phyloP scores from a whole-genome alignment of 2,329 filamentous ascomycete species.

The Westerdykella sp. region DNA sequence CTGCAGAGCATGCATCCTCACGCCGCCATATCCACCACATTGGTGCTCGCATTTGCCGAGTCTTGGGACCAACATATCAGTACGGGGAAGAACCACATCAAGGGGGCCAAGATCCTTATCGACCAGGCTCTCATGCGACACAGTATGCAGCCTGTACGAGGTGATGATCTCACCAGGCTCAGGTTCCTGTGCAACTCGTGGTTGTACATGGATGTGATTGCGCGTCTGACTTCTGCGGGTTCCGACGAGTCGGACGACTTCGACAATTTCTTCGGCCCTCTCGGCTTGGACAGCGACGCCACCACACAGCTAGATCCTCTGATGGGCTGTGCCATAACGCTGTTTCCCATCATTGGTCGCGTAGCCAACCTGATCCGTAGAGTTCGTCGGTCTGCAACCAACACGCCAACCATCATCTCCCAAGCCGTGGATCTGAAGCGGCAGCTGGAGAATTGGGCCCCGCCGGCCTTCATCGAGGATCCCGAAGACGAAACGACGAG shows the following conservation, averaged over 20 bases:
- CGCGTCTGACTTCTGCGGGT: conserved; percentile 58
- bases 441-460: conserved; percentile 55
- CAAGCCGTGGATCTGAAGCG: conserved; percentile 57
- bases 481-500: conserved; percentile 59
- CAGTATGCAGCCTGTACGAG: conserved; percentile 36
- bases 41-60: conserved; percentile 63
- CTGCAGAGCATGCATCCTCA: conserved; percentile 60
- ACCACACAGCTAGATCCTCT: conserved; percentile 60
- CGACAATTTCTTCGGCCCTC: conserved; percentile 33
- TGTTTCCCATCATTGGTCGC: conserved; percentile 63
- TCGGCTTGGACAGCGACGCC: conserved; percentile 25
- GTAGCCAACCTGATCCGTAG: conserved; percentile 61
- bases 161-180: conserved; percentile 44
- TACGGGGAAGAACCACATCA: conserved; percentile 63
- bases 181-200: conserved; percentile 66
- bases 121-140: conserved; percentile 52
- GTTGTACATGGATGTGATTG: conserved; percentile 69
- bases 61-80: conserved; percentile 65
- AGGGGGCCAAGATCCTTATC: conserved; percentile 59
- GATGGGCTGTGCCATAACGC: conserved; percentile 61
- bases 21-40: conserved; percentile 62
- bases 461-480: conserved; percentile 52
- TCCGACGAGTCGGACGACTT: conserved; percentile 53
- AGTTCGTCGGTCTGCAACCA: conserved; percentile 51
- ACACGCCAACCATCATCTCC: conserved; percentile 55